Evolutionary conservation across 2,329 filamentous ascomycete genomes (phyloP).

Genomic region (Aspergillus fijiensis): DNA sequence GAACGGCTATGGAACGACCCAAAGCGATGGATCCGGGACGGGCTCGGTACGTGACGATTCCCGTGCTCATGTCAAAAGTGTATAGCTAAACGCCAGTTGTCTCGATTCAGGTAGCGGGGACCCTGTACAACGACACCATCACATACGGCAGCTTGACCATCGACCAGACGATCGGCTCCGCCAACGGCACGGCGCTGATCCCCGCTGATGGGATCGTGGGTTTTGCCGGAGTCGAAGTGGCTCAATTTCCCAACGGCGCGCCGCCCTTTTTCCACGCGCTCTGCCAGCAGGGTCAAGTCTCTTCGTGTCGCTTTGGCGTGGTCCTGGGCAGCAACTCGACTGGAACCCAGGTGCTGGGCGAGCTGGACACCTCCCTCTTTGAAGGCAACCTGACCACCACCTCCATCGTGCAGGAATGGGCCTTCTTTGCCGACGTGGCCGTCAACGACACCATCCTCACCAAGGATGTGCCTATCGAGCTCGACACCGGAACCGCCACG

Average conservation of each 20-base stretch:
- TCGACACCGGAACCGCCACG: constrained; percentile 5
- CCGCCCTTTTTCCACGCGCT: constrained; percentile 6
- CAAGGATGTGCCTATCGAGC: background rate
- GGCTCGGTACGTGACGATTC: background rate
- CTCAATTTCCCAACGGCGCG: constrained; percentile 2
- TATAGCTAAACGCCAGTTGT: no score
- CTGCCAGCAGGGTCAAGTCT: background rate
- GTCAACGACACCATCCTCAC: background rate
- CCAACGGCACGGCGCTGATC: background rate
- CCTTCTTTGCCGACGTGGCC: constrained; percentile 1
- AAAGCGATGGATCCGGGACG: constrained; percentile 3
- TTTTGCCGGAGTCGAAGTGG: constrained; percentile 2
- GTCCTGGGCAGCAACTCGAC: constrained; percentile 3
- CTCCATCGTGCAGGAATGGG: constrained; percentile 3
- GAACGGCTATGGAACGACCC: constrained; percentile 3
- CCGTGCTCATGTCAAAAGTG: no score
- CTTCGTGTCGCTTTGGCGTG: constrained; percentile 2
- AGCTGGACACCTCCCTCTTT: background rate
- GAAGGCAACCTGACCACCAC: background rate
- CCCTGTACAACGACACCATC: background rate
- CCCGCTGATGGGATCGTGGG: constrained; percentile 4
- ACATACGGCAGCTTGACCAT: background rate
- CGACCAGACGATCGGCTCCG: constrained; percentile 1
- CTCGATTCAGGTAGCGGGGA: background rate
- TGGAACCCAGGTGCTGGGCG: constrained; percentile 1